These are phyloP conservation scores for Boletus reticuloceps DNA, from an alignment of 768 basidiomycete genomes.

Conservation along the genomic window DNA sequence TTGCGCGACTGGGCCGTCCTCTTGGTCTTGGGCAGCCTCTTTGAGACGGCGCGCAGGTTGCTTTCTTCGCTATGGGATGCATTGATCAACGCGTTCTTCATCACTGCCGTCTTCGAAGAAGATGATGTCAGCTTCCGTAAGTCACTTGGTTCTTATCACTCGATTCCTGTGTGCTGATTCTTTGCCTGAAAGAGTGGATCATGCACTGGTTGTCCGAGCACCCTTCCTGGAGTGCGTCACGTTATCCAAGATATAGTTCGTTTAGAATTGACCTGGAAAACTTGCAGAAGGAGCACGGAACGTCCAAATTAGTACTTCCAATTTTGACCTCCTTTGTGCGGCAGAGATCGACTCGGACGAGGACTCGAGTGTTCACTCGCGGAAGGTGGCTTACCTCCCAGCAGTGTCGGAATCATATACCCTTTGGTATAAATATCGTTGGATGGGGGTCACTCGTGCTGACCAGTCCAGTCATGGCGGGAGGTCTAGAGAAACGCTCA, in stretches of 20 bases:
- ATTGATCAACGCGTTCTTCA: constrained; percentile 51
- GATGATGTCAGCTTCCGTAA: constrained; percentile 56
- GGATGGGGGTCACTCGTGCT: constrained; percentile 28
- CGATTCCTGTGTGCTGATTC: background rate
- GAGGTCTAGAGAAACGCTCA: constrained; percentile 22
- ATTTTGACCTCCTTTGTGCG: constrained; percentile 32
- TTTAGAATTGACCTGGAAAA: background rate
- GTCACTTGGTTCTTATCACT: constrained; percentile 17
- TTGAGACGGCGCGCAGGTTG: constrained; percentile 58
- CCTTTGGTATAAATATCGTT: constrained; percentile 33
- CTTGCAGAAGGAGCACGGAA: constrained; percentile 41
- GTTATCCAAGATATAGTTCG: background rate
- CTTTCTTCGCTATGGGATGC: constrained; percentile 41
- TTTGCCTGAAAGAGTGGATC: constrained; percentile 54
- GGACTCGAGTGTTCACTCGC: constrained; percentile 20
- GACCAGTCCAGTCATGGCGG: constrained; percentile 17
- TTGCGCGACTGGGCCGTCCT: constrained; percentile 65
- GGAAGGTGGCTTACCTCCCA: constrained; percentile 36
- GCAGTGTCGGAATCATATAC: constrained; percentile 32
- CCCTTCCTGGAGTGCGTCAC: constrained; percentile 52
- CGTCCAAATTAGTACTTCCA: constrained; percentile 48
- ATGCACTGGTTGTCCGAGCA: constrained; percentile 66
- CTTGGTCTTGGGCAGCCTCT: constrained; percentile 54
- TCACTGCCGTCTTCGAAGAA: constrained; percentile 61
- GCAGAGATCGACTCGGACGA: constrained; percentile 21